Base-by-base conservation (phyloP, 176 grass and related monocot genomes). In the Puya raimondii region DNA sequence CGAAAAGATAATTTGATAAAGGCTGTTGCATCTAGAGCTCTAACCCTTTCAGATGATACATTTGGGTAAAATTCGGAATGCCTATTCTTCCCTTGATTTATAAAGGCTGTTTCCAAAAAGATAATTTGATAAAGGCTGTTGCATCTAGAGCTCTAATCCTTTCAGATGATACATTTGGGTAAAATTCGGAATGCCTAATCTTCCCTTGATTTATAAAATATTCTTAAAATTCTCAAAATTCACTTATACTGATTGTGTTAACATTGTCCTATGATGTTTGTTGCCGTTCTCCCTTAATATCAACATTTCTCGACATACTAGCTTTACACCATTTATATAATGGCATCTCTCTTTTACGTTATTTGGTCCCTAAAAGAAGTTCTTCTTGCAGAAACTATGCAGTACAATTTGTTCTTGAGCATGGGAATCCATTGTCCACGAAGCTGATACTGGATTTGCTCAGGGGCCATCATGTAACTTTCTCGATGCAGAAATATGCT, bases 401-500 rank as follows among this genome's bases (percentile, higher is more conserved):
- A 71, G 80, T 97, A 54, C 93, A 97, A 67, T 97, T 74, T 74
- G 83, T 92, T 76, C 69, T 97, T 64, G 13, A 16, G 15, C 75
- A 84, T 48, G 63, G 81, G 29, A 74, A 81, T 67, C 86, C 76
- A 74, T 85, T 80, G 86, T 78, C 71, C n/a, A 88, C 70, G 4
- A 52, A 29, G 18, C 77, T 75, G 74, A 74, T 97, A 81, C 68
- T 92, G 56, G 71, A 88, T 57, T 77, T 77, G 64, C 75, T 97
- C 15, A 29, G 63, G 14, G 79, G 86, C 68, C 64, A 85, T 12
- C 82, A 83, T 33, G 68, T 70, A 50, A 65, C 64, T 70, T 65
- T 97, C 56, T 90, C 93, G n/a, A 70, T 86, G 74, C 82, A 92
- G 29, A 97, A 97, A 71, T 92, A 79, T 71, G 84, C 89, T 73